Evolutionary conservation across 768 basidiomycete species (phyloP), one percentile per base, ranked within the genome.

Genomic region (Pisolithus orientalis): DNA sequence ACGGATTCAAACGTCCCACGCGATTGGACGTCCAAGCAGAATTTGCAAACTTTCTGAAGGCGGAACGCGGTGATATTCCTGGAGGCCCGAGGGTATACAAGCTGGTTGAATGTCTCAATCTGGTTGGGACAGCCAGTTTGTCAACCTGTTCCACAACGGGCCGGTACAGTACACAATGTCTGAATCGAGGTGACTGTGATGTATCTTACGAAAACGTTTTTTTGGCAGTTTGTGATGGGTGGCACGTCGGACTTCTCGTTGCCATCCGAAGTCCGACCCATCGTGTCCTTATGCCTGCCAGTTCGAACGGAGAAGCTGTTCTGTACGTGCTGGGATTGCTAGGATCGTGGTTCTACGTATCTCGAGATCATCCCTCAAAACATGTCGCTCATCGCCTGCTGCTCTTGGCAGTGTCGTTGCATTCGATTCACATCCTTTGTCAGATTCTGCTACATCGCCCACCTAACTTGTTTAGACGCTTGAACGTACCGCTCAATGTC

Each of bases 391-490:
- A 4, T 43, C 38, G 54, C 9, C 13, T 58, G 8, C 54, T 59
- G 55, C 51, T 43, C n/a, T 44, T 54, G 34, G 51, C 48, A 29
- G 50, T 53, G 0, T 47, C 52, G 44, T 51, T 61, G 44, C 61
- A 65, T 29, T 50, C 57, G 25, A 34, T 62, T 8, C 43, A 62
- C 38, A 24, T 53, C 14, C 48, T 66, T 3, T 60, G 44, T 37
- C 51, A 50, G 49, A 17, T 65, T 28, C 52, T 43, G 6, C 47
- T 56, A 0, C 37, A n/a, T 47, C 75, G 74, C 47, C 83, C 86
- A 8, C 74, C 75, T 44, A 88, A 88, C 60, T 62, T 90, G 31
- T 90, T 86, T 64, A 70, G 68, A 38, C 66, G 72, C 3, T 69
- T 87, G n/a, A 59, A 69, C 1, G 63, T 86, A 43, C 79, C 84